These are phyloP conservation scores for Botrytis tulipae DNA, from an alignment of 2,329 filamentous ascomycete genomes.

Conservation along the genomic window DNA sequence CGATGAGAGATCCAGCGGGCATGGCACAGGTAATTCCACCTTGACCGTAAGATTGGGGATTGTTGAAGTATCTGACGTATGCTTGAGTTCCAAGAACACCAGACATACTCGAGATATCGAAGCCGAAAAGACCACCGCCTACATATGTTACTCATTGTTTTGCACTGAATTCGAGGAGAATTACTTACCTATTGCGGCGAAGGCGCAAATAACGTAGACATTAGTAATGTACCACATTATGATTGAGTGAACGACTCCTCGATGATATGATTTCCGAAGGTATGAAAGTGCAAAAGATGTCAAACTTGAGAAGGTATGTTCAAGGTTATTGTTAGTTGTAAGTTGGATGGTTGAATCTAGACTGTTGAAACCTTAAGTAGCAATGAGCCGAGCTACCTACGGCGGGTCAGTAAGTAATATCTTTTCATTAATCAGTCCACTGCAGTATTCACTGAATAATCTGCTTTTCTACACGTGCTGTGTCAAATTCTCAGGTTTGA, in stretches of 20 bases:
- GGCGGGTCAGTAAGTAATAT: neutral
- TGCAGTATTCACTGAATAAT: slow-evolving; percentile 5
- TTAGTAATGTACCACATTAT: slow-evolving; percentile 43
- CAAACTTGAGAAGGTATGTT: neutral
- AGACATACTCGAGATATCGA: slow-evolving; percentile 75
- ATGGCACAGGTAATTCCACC: slow-evolving; percentile 72
- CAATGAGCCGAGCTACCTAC: neutral
- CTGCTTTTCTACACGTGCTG: slow-evolving; percentile 1
- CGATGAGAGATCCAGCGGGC: slow-evolving; percentile 69
- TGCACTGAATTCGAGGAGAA: neutral
- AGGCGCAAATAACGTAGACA: slow-evolving; percentile 59
- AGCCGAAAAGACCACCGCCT: slow-evolving; percentile 70
- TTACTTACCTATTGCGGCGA: slow-evolving; percentile 57
- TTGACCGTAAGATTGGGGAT: slow-evolving; percentile 57
- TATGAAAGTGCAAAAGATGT: neutral
- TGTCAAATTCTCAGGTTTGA: slow-evolving; percentile 1
- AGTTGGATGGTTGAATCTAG: neutral
- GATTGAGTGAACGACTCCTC: slow-evolving; percentile 19
- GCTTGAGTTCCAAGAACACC: slow-evolving; percentile 64
- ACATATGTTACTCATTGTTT: neutral
- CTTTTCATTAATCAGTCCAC: neutral
- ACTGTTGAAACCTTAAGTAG: slow-evolving; percentile 1
- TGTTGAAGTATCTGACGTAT: slow-evolving; percentile 71
- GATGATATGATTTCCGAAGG: neutral
- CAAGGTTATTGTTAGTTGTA: neutral